A percentile compares a stretch with the other conserved stretches of the same genome.
Conservation (phyloP, 768 basidiomycete genomes). For the Leccinum olivaceopallidum region DNA sequence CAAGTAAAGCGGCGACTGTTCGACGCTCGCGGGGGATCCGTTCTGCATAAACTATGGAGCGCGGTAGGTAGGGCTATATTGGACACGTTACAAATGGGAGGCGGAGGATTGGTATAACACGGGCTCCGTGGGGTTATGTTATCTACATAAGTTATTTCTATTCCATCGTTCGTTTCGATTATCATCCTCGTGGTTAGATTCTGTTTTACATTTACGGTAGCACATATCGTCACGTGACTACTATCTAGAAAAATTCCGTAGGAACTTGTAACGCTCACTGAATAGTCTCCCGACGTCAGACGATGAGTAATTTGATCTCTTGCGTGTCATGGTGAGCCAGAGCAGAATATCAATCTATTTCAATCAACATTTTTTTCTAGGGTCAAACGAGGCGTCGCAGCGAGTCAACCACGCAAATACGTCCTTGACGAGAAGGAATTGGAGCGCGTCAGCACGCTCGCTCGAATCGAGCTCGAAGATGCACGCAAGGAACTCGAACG, state of each 20-base stretch:
- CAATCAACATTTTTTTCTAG: slow-evolving; percentile 31
- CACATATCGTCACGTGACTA: slow-evolving; percentile 19
- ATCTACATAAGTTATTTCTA: slow-evolving; percentile 15
- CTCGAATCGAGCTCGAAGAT: slow-evolving; percentile 86
- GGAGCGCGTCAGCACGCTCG: slow-evolving; percentile 84
- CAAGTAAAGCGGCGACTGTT: slow-evolving; percentile 56
- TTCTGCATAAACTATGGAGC: slow-evolving; percentile 47
- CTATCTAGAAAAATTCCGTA: slow-evolving; percentile 3
- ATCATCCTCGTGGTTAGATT: background rate
- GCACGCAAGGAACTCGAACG: slow-evolving; percentile 82
- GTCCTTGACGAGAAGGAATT: slow-evolving; percentile 89
- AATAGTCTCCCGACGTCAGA: background rate
- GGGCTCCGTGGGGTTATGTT: background rate
- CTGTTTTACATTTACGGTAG: background rate
- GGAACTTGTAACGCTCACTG: background rate
- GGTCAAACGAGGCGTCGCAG: slow-evolving; percentile 81
- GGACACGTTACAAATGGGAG: slow-evolving; percentile 77
- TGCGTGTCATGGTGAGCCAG: slow-evolving; percentile 55
- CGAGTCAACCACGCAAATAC: slow-evolving; percentile 80
- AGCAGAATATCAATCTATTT: background rate
- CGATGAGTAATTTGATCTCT: slow-evolving; percentile 77
- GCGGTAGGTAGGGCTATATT: slow-evolving; percentile 52
- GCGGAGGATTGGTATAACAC: slow-evolving; percentile 65
- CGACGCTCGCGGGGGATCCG: slow-evolving; percentile 38
- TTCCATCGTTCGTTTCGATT: background rate